A percentile compares a stretch with the other conserved stretches of the same genome.
phyloP scores from a whole-genome alignment of 257 asterid genomes.

The Nicotiana paniculata region DNA sequence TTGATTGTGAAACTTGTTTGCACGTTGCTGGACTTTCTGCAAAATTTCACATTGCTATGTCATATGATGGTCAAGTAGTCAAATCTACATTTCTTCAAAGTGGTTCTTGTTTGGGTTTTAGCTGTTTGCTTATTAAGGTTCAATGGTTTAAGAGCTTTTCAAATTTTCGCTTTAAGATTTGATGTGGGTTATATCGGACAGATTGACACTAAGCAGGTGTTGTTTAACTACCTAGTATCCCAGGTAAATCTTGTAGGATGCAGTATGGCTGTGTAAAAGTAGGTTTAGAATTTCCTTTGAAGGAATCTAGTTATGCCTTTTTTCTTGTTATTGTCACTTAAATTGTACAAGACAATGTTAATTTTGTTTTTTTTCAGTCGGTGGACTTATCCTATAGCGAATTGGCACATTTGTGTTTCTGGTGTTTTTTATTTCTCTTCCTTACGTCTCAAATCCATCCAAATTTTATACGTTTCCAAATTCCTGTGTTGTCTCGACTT shows the following conservation, averaged over 20 bases:
- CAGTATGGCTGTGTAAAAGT: background rate
- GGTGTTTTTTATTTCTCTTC: background rate
- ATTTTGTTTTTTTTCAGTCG: background rate
- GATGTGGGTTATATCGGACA: slow-evolving; percentile 29
- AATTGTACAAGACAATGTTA: background rate
- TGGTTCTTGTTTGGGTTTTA: background rate
- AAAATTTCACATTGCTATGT: background rate
- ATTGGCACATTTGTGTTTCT: background rate
- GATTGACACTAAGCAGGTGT: slow-evolving; percentile 24
- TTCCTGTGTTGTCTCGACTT: background rate
- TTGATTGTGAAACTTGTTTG: background rate
- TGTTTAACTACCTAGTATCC: slow-evolving; percentile 24
- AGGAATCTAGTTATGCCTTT: background rate
- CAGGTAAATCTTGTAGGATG: slow-evolving; percentile 25
- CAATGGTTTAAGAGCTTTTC: background rate
- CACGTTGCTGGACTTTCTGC: background rate
- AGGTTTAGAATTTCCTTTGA: background rate
- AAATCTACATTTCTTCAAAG: background rate
- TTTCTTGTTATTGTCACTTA: background rate
- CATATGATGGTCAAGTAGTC: background rate
- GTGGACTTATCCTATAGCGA: background rate
- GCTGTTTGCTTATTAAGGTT: slow-evolving; percentile 1
- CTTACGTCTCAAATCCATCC: background rate
- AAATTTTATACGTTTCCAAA: background rate
- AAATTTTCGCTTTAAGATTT: background rate